Base-by-base conservation (phyloP, 805 yeast genomes). In the Sugiyamaella marilandica region DNA sequence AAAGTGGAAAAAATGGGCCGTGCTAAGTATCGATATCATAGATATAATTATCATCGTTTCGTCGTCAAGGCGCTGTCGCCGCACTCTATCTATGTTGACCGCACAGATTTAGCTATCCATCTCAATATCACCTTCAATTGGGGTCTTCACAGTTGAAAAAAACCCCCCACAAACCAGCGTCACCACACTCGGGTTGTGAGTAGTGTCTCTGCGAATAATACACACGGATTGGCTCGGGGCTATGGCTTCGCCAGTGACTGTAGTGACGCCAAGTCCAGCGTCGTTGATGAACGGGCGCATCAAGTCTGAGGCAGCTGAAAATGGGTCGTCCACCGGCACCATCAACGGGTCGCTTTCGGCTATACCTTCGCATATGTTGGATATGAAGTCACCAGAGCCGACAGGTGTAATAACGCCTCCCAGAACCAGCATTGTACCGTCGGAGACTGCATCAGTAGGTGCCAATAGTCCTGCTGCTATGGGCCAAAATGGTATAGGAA, bases 261-360 rank as follows among this genome's bases (percentile, higher is more conserved):
- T 21, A 39, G 43, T 39, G 43, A 19, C 43, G 43, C 43, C 43
- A 16, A 39, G 21, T 19, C 43, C 43, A 39, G 43, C 43, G 43
- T 39, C 43, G 19, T 19, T 39, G 13, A 39, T 39, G 43, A 39
- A 39, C 19, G 43, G 43, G 24, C 43, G 21, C 13, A 16, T 39
- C 19, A 39, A 39, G 19, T 39, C 43, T 10, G 43, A 39, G 9
- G 13, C 43, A 39, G 43, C 13, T 5, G 43, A 39, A n/a, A 34
- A 34, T 34, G 37, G 37, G 16, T 13, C 37, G n/a, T n/a, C 37
- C 16, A n/a, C 37, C 9, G 37, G 37, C 16, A 34, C 37, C 16
- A 34, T 34, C n/a, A 39, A 39, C 19, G 43, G 43, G 13, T 39
- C 43, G 21, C 24, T 39, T 4, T 39, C 43, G 24, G 43, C 43